Conservation (phyloP, 2,329 filamentous ascomycete species). For the Elsinoe arachidis region DNA sequence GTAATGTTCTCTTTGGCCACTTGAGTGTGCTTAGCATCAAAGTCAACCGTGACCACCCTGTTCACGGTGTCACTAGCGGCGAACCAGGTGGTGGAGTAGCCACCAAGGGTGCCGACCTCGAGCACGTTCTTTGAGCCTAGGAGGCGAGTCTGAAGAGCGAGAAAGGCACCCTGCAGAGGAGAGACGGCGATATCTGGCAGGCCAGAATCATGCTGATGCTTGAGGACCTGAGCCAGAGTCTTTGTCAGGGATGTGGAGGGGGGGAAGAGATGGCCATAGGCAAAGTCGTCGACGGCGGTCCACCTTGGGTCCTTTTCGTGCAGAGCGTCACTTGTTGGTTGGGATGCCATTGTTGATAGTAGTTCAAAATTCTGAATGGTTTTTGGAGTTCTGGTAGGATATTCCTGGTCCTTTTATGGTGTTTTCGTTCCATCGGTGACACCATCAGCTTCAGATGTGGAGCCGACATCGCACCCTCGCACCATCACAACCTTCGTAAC, state of each 20-base stretch:
- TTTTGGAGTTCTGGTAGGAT: neutral
- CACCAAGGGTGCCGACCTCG: conserved; percentile 49
- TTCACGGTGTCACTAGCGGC: conserved; percentile 32
- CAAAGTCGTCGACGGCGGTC: conserved; percentile 32
- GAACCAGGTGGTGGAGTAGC: conserved; percentile 47
- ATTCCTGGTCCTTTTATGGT: neutral
- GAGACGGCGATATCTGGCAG: conserved; percentile 30
- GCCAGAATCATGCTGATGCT: conserved; percentile 8
- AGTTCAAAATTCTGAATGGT: neutral
- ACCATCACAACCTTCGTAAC: neutral
- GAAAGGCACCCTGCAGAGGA: conserved; percentile 29
- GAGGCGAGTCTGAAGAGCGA: conserved; percentile 30
- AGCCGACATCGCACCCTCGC: conserved; percentile 1
- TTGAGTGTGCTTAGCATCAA: conserved; percentile 37
- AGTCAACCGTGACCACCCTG: conserved; percentile 45
- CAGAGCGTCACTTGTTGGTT: neutral
- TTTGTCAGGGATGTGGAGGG: neutral
- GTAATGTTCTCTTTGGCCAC: conserved; percentile 41
- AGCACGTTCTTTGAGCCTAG: conserved; percentile 29
- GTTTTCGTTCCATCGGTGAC: neutral
- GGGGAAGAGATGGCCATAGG: conserved; percentile 25
- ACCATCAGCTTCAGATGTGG: neutral
- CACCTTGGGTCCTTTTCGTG: conserved; percentile 30
- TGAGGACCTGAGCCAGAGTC: conserved; percentile 12
- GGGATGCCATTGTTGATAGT: neutral